A percentile compares a stretch with the other conserved stretches of the same genome.
Evolutionary conservation across 805 yeast genomes (phyloP).

Genomic region (Pichia kluyveri): DNA sequence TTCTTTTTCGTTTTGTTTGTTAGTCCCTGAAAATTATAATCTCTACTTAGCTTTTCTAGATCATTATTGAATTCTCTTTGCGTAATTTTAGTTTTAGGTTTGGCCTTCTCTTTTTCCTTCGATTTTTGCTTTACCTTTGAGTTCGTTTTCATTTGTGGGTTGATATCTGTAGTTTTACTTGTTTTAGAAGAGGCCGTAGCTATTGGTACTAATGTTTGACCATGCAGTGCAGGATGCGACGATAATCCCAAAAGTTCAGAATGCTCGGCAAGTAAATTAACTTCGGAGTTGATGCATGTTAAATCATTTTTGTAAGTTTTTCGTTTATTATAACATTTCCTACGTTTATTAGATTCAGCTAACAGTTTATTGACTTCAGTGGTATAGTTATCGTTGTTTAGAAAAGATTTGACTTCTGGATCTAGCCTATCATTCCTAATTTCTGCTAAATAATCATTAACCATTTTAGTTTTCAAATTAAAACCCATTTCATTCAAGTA

Average conservation of each 20-base stretch:
- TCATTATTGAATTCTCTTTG: too few relatives aligned
- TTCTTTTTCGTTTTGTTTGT: too few relatives aligned
- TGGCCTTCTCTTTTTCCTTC: neutral
- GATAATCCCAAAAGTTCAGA: neutral
- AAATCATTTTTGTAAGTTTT: slow-evolving; percentile 7
- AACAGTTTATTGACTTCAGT: slow-evolving; percentile 15
- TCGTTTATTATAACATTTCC: slow-evolving; percentile 21
- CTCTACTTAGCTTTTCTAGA: too few relatives aligned
- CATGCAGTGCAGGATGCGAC: neutral
- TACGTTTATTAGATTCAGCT: slow-evolving; percentile 18
- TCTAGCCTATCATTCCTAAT: slow-evolving; percentile 17
- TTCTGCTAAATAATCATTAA: slow-evolving; percentile 19
- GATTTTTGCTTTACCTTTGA: neutral
- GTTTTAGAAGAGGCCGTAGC: neutral
- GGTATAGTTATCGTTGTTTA: slow-evolving; percentile 8
- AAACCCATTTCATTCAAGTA: slow-evolving; percentile 13
- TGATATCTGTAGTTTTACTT: neutral
- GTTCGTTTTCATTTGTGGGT: neutral
- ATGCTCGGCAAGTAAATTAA: neutral
- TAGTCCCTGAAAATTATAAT: too few relatives aligned
- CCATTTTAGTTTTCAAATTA: slow-evolving; percentile 16
- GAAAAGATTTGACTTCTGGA: slow-evolving; percentile 6
- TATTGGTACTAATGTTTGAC: neutral
- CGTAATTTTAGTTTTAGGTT: too few relatives aligned
- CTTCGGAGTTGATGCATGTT: neutral